phyloP scores from a whole-genome alignment of 805 yeast species.

The Ogataea ramenticola region DNA sequence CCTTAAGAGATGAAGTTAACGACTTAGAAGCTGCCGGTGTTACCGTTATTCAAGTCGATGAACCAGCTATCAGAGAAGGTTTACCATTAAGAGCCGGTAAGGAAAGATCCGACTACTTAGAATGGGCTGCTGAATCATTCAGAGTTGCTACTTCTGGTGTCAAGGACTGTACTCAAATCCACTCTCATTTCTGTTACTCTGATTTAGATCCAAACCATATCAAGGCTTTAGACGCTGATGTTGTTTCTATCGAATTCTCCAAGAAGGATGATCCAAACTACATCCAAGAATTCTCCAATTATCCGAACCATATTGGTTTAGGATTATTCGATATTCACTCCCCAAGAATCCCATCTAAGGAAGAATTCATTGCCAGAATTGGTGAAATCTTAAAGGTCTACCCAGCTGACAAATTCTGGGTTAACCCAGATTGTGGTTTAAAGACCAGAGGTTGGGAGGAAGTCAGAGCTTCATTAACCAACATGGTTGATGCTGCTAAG shows the following conservation, averaged over 20 bases:
- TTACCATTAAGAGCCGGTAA: conserved; percentile 97
- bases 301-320: conserved; percentile 99
- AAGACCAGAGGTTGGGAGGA: conserved; percentile 99
- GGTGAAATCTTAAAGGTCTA: conserved; percentile 91
- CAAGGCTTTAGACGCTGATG: conserved; percentile 99
- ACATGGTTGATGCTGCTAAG: conserved; percentile 99
- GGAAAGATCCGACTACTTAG: conserved; percentile 92
- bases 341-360: conserved; percentile 98
- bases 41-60: conserved; percentile 97
- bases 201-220: conserved; percentile 99
- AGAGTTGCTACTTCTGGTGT: conserved; percentile 99
- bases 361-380: conserved; percentile 91
- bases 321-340: conserved; percentile 99
- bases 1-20: conserved; percentile 96
- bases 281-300: conserved; percentile 94
- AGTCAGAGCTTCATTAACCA: conserved; percentile 88
- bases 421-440: conserved; percentile 99
- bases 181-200: conserved; percentile 99
- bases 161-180: conserved; percentile 90
- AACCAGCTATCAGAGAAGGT: conserved; percentile 99
- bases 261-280: conserved; percentile 99
- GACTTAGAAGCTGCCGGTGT: conserved; percentile 99
- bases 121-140: conserved; percentile 99
- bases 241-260: conserved; percentile 97
- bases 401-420: conserved; percentile 99